These are phyloP conservation scores for Tulasnella sp. DNA, from an alignment of 768 basidiomycete species.

Conservation along the genomic window DNA sequence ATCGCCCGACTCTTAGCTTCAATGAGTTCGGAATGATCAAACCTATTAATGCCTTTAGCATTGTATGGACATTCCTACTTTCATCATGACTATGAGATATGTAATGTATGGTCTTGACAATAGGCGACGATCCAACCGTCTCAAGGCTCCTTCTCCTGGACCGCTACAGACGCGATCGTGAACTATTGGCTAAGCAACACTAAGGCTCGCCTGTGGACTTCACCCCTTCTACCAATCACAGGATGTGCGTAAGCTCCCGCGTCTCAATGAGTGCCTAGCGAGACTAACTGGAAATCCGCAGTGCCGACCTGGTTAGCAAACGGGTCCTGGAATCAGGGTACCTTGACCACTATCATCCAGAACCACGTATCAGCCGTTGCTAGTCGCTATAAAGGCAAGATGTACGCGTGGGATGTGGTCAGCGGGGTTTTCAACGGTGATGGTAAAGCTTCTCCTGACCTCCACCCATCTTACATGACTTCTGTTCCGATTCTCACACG, in stretches of 20 bases:
- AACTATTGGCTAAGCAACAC: background rate
- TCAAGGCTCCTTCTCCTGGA: slow-evolving; percentile 1
- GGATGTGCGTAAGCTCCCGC: background rate
- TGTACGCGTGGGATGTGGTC: slow-evolving; percentile 18
- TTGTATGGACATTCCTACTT: background rate
- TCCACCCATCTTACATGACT: no score
- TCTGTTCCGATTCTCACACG: no score
- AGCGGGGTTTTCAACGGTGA: slow-evolving; percentile 16
- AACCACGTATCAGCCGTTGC: slow-evolving; percentile 46
- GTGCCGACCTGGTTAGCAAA: slow-evolving; percentile 22
- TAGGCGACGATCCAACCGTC: background rate
- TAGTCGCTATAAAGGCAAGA: slow-evolving; percentile 12
- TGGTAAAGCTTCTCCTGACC: background rate
- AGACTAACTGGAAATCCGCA: background rate
- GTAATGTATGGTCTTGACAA: no score
- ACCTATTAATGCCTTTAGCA: background rate
- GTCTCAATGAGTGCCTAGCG: background rate
- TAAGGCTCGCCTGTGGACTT: slow-evolving; percentile 1
- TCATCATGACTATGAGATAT: no score
- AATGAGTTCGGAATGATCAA: slow-evolving; percentile 15
- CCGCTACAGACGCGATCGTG: background rate
- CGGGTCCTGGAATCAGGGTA: slow-evolving; percentile 22
- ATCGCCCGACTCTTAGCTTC: background rate
- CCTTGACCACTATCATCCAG: slow-evolving; percentile 42
- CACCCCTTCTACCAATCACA: background rate